Percentiles rank a stretch among this genome's conserved stretches.
phyloP scores from a whole-genome alignment of 768 basidiomycete genomes.

The Roridomyces roridus region DNA sequence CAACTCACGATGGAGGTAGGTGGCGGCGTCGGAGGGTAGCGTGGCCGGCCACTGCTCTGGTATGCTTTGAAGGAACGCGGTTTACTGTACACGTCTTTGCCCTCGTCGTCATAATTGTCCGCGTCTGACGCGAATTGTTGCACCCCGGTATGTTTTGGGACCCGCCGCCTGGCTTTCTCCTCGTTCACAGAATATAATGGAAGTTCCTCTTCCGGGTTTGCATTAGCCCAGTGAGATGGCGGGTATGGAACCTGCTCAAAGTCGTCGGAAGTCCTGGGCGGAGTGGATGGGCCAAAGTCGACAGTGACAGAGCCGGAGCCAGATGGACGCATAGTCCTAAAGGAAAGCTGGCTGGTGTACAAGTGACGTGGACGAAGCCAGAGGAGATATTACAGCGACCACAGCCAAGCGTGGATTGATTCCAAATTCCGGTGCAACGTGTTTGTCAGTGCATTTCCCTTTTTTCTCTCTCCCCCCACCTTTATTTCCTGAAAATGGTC shows the following conservation, averaged over 20 bases:
- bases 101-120: constrained; percentile 49
- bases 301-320: constrained; percentile 65
- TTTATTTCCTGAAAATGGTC: constrained; percentile 28
- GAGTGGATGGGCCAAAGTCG: constrained; percentile 65
- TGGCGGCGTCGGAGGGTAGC: constrained; percentile 67
- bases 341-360: not conserved
- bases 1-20: constrained; percentile 64
- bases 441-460: not conserved
- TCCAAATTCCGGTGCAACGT: no score
- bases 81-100: constrained; percentile 62
- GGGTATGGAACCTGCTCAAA: constrained; percentile 77
- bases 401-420: no score
- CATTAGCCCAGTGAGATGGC: constrained; percentile 39
- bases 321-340: constrained; percentile 60
- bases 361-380: not conserved
- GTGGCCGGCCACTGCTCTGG: constrained; percentile 64
- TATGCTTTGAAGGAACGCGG: constrained; percentile 42
- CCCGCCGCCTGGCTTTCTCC: constrained; percentile 68
- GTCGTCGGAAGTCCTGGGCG: constrained; percentile 63
- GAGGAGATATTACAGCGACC: no score
- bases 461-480: constrained; percentile 27
- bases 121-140: constrained; percentile 30
- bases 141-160: constrained; percentile 31
- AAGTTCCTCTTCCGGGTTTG: constrained; percentile 50
- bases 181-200: constrained; percentile 62